Evolutionary conservation across 306 rosid genomes (phyloP).

Genomic region (Luffa aegyptiaca): DNA sequence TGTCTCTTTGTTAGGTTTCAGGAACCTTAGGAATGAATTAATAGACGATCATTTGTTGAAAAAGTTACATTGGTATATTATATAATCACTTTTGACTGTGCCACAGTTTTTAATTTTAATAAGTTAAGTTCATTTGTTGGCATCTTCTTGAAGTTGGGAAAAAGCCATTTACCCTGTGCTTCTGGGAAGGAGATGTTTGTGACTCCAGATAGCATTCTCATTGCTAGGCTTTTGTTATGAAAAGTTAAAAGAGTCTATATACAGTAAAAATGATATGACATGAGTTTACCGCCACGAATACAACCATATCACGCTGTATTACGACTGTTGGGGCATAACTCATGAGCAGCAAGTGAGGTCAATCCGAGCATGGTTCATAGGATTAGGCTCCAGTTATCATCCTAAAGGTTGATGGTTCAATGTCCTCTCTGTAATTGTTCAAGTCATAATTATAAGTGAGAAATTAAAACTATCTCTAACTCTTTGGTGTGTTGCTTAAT

Average conservation of each 20-base stretch:
- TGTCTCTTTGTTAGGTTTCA: not conserved
- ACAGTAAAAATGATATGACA: not conserved
- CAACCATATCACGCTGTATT: no score
- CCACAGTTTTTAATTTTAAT: not conserved
- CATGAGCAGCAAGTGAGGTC: no score
- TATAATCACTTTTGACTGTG: not conserved
- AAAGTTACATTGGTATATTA: not conserved
- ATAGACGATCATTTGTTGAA: not conserved
- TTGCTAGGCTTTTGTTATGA: not conserved
- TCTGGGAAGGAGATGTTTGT: not conserved
- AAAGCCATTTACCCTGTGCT: not conserved
- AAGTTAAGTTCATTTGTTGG: not conserved
- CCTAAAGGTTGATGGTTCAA: no score
- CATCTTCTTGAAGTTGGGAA: not conserved
- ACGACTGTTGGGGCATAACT: no score
- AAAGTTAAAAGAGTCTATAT: not conserved
- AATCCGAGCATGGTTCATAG: no score
- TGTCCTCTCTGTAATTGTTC: no score
- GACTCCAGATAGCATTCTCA: not conserved
- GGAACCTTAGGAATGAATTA: conserved; percentile 8
- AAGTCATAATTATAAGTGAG: no score
- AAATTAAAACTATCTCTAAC: no score
- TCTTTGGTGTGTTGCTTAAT: no score
- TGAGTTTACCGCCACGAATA: not conserved
- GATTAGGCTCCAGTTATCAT: not conserved